Conservation (phyloP, 2,329 filamentous ascomycete species). For the Colletotrichum filicis region DNA sequence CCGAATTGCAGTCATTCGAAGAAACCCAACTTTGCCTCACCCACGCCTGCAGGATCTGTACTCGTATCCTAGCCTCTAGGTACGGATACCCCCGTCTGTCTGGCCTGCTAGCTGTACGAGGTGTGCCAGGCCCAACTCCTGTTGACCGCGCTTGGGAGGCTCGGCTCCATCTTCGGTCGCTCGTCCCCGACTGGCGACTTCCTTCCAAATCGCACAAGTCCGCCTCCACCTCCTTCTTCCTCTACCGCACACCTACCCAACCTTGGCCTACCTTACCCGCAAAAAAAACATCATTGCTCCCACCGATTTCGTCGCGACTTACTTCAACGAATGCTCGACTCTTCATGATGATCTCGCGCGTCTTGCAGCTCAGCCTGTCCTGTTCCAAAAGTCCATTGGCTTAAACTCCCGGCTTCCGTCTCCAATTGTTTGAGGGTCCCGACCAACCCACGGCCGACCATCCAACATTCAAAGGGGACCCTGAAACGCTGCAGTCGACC, state of each 20-base stretch:
- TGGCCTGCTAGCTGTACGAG: constrained; percentile 21
- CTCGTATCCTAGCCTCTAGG: neutral
- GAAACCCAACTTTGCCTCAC: neutral
- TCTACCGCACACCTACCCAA: neutral
- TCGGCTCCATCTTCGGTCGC: constrained; percentile 13
- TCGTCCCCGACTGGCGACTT: constrained; percentile 14
- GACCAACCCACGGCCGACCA: constrained; percentile 28
- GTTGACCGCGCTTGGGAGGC: neutral
- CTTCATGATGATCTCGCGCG: constrained; percentile 33
- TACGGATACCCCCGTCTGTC: constrained; percentile 3
- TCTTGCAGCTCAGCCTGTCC: constrained; percentile 30
- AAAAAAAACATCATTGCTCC: neutral
- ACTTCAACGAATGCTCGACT: constrained; percentile 28
- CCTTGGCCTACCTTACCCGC: neutral
- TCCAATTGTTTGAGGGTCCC: constrained; percentile 27
- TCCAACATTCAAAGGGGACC: constrained; percentile 23
- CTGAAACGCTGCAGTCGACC: constrained; percentile 33
- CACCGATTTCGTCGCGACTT: constrained; percentile 9
- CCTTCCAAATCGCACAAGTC: neutral
- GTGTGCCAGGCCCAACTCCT: constrained; percentile 23
- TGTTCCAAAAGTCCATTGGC: constrained; percentile 33
- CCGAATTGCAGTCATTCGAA: neutral
- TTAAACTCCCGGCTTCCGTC: constrained; percentile 31
- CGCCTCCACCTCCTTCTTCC: constrained; percentile 2
- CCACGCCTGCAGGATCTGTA: neutral